Percentiles rank a stretch among this genome's conserved stretches.
phyloP scores from a whole-genome alignment of 345 rosid genomes.

The Citrus hindsii region DNA sequence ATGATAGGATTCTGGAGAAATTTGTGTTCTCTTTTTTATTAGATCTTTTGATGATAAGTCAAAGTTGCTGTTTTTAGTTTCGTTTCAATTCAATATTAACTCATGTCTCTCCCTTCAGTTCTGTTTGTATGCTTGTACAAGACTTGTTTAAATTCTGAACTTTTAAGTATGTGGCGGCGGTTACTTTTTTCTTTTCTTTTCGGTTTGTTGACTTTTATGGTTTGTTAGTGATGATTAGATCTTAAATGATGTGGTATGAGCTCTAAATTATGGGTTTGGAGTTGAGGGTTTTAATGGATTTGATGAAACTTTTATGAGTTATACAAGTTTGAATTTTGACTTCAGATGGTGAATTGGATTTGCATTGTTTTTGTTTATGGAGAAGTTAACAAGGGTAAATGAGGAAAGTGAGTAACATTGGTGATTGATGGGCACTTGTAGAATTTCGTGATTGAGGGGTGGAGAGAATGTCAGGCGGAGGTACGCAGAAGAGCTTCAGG shows the following conservation, averaged over 20 bases:
- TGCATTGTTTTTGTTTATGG: background rate
- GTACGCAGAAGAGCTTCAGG: conserved; percentile 83
- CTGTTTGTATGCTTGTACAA: background rate
- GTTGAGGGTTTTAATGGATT: conserved; percentile 13
- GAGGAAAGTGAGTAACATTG: conserved; percentile 1
- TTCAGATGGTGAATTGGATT: background rate
- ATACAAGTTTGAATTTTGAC: background rate
- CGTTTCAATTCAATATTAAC: background rate
- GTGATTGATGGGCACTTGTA: conserved; percentile 19
- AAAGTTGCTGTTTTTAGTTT: background rate
- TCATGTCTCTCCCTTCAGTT: background rate
- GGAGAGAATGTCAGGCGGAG: conserved; percentile 73
- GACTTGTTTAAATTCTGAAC: background rate
- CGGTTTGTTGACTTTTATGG: background rate
- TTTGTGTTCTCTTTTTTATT: background rate
- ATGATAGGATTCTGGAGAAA: background rate
- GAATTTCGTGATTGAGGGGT: conserved; percentile 36
- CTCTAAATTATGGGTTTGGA: background rate
- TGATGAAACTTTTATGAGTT: background rate
- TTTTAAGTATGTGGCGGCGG: background rate
- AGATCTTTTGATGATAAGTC: conserved; percentile 20
- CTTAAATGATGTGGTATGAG: conserved; percentile 13
- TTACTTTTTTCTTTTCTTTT: background rate
- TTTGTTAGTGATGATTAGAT: conserved; percentile 15
- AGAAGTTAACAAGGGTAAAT: background rate